Percentiles rank a stretch among this genome's conserved stretches.
phyloP scores from a whole-genome alignment of 2,329 filamentous ascomycete genomes.

The Zasmidium angulare region DNA sequence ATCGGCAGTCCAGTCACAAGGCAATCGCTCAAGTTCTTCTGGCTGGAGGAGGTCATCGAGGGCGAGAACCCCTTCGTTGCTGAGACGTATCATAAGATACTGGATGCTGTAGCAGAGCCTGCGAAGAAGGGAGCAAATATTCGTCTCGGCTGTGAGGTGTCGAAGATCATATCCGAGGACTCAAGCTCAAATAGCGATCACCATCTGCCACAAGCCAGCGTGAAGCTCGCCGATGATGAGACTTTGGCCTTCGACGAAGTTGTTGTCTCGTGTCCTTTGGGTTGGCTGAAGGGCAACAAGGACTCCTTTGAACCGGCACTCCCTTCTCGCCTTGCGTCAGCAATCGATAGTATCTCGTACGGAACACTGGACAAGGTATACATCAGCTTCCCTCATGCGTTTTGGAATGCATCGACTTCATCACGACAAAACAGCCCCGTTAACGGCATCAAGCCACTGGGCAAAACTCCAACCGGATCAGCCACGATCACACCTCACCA shows the following conservation, averaged over 20 bases:
- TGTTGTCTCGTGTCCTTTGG: slow-evolving; percentile 66
- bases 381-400: slow-evolving; percentile 68
- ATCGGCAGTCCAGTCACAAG: slow-evolving; percentile 63
- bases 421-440: not conserved
- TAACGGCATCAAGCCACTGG: slow-evolving; percentile 2
- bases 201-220: too few species aligned
- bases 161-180: slow-evolving; percentile 35
- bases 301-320: slow-evolving; percentile 61
- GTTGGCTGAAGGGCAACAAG: slow-evolving; percentile 64
- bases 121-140: slow-evolving; percentile 58
- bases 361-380: slow-evolving; percentile 70
- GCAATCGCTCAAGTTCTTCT: slow-evolving; percentile 75
- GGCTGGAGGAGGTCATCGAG: slow-evolving; percentile 75
- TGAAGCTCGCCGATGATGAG: slow-evolving; percentile 39
- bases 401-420: slow-evolving; percentile 56
- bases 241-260: slow-evolving; percentile 63
- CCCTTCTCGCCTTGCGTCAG: slow-evolving; percentile 54
- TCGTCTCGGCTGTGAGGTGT: slow-evolving; percentile 49
- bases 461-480: slow-evolving; percentile 37
- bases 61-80: slow-evolving; percentile 66
- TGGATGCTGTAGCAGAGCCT: slow-evolving; percentile 59
- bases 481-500: slow-evolving; percentile 40
- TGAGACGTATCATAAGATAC: slow-evolving; percentile 60
- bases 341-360: slow-evolving; percentile 66
- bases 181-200: too few species aligned